Evolutionary conservation across 768 basidiomycete species (phyloP).

Genomic region (Termitomyces heimii): DNA sequence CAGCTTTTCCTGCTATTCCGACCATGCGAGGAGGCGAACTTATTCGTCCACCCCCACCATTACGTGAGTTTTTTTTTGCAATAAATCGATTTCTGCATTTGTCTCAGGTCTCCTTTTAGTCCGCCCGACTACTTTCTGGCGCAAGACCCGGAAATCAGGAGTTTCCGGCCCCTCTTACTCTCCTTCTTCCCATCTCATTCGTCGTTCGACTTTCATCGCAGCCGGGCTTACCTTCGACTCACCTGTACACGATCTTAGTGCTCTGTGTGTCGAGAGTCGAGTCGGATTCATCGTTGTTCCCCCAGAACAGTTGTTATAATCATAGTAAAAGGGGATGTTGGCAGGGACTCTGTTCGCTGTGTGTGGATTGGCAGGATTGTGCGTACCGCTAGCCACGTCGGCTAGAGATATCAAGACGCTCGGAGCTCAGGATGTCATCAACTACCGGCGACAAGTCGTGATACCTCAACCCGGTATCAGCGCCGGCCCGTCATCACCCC

Average conservation of each 20-base stretch:
- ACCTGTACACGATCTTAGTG: slow-evolving; percentile 56
- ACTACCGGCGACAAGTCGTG: slow-evolving; percentile 7
- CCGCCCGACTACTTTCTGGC: slow-evolving; percentile 81
- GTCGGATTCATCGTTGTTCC: slow-evolving; percentile 39
- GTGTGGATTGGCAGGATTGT: background rate
- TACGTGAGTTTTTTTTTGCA: slow-evolving; percentile 40
- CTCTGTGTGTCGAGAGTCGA: slow-evolving; percentile 55
- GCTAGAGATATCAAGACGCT: background rate
- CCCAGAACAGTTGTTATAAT: slow-evolving; percentile 29
- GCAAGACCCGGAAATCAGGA: slow-evolving; percentile 65
- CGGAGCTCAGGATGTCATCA: slow-evolving; percentile 6
- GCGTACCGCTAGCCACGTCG: slow-evolving; percentile 5
- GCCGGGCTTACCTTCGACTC: slow-evolving; percentile 66
- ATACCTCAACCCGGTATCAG: background rate
- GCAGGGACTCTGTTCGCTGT: slow-evolving; percentile 4
- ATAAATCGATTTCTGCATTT: background rate
- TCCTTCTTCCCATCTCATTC: slow-evolving; percentile 66
- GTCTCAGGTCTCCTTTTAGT: slow-evolving; percentile 32
- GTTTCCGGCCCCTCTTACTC: slow-evolving; percentile 68
- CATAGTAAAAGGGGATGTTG: slow-evolving; percentile 10
- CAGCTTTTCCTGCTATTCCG: slow-evolving; percentile 20
- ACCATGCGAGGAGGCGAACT: slow-evolving; percentile 39
- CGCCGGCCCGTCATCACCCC: background rate
- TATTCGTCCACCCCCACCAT: slow-evolving; percentile 54
- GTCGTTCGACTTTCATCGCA: slow-evolving; percentile 74